phyloP scores from a whole-genome alignment of 805 yeast species.

The Myxozyma lipomycoides region DNA sequence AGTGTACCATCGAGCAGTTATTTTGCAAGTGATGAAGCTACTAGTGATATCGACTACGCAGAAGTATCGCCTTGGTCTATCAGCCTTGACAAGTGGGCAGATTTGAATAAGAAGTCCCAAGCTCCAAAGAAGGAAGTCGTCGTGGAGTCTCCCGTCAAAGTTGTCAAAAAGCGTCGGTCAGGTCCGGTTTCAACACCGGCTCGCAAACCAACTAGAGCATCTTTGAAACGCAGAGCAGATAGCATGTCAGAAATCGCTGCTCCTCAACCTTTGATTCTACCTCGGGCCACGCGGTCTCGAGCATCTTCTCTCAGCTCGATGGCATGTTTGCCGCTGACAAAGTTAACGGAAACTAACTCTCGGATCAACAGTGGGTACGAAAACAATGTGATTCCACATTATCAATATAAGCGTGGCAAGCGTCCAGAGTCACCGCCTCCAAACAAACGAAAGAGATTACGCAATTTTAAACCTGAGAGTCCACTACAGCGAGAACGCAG shows the following conservation, averaged over 20 bases:
- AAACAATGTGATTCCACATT: conserved; percentile 32
- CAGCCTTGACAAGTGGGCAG: conserved; percentile 26
- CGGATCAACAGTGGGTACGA: conserved; percentile 34
- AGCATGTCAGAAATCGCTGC: not conserved
- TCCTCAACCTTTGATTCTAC: not conserved
- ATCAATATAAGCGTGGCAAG: conserved; percentile 16
- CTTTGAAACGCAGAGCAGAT: not conserved
- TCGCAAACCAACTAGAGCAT: conserved; percentile 1
- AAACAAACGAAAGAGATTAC: conserved; percentile 14
- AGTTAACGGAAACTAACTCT: conserved; percentile 18
- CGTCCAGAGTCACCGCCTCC: conserved; percentile 27
- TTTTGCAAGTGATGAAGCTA: conserved; percentile 8
- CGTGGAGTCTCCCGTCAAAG: not conserved
- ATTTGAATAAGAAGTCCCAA: conserved; percentile 13
- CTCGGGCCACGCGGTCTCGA: no score
- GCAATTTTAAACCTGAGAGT: conserved; percentile 11
- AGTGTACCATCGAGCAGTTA: conserved; percentile 5
- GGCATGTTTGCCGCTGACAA: conserved; percentile 10
- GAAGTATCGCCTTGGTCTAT: conserved; percentile 23
- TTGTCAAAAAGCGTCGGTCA: not conserved
- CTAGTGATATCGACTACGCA: conserved; percentile 19
- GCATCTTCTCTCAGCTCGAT: no score
- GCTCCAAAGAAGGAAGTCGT: not conserved
- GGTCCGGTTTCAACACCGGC: no score
- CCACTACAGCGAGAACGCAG: conserved; percentile 17